Evolutionary conservation across 176 grass and related monocot genomes (phyloP).

Genomic region (Echinochloa phyllopogon): DNA sequence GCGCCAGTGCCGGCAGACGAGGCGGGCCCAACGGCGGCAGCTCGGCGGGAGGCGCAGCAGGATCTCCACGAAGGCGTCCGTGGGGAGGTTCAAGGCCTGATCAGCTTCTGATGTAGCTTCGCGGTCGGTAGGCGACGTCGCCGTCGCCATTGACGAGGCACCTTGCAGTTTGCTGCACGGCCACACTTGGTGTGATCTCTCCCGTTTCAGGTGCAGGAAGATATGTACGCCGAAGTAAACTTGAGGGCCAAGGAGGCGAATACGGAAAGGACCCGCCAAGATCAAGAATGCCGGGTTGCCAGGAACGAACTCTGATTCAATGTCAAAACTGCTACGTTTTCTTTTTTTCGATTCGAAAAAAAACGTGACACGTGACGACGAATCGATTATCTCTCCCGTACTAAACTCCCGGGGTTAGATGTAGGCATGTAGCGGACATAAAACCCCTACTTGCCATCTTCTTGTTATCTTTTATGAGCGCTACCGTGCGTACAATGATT

Average conservation of each 20-base stretch:
- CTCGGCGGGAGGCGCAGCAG: background rate
- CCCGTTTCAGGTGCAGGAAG: background rate
- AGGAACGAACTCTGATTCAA: background rate
- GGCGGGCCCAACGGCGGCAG: background rate
- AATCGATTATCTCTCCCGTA: no score
- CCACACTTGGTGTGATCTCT: background rate
- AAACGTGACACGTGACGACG: no score
- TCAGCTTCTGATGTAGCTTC: background rate
- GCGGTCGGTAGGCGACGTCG: background rate
- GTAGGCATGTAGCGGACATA: no score
- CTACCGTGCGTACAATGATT: no score
- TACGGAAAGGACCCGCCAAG: background rate
- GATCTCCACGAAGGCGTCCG: background rate
- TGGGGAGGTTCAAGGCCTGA: background rate
- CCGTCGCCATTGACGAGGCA: background rate
- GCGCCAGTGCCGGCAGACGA: conserved; percentile 18
- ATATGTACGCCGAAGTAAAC: background rate
- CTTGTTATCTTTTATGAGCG: no score
- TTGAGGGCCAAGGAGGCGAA: background rate
- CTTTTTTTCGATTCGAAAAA: no score
- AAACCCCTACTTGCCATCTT: no score
- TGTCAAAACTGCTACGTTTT: no score
- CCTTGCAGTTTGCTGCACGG: background rate
- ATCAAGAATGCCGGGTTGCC: background rate
- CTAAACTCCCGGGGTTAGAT: no score